Base-by-base conservation (phyloP, 2,329 filamentous ascomycete species). In the Botrytis pseudocinerea region DNA sequence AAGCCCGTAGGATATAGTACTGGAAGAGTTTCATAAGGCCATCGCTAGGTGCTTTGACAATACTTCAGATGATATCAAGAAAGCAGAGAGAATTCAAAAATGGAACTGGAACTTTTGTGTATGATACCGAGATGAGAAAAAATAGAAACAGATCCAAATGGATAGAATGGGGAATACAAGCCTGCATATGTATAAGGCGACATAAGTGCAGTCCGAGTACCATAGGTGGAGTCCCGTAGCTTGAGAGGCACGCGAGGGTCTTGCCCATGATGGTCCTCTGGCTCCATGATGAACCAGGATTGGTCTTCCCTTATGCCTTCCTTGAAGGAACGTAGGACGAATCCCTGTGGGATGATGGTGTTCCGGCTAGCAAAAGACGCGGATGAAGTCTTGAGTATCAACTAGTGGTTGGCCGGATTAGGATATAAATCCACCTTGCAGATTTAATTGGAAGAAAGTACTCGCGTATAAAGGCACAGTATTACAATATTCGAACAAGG, bases 1-100 rank as follows among this genome's bases (percentile, higher is more conserved):
- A 73, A 73, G 71, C 63, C 73, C 73, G 68, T 68, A 61, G 59
- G 66, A 61, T 46, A 68, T 66, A 46, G 65, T 63, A 32, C 48
- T 57, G 38, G 46, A 73, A 68, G 64, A 62, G 70, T 74, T 75
- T 77, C 73, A 77, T 74, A 68, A 73, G 68, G 70, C 70, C 76
- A 77, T 77, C 74, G 60, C 32, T 64, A 70, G 64, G 32, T 70
- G 63, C n/a, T 68, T 48, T 72, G 35, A 62, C 73, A 42, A 59
- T 71, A 60, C 61, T 63, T 69, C 48, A 66, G 63, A 70, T 46
- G 69, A 48, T 69, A 46, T 74, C n/a, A 66, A 70, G 65, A 72
- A 60, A 71, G 63, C 51, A 72, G 28, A 69, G n/a, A 48, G 28
- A 9, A 6, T 42, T 42, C 61, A 71, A 72, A 72, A 68, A 44